Conservation (phyloP, 495 filamentous ascomycete species). For the Talaromyces nanjingensis region DNA sequence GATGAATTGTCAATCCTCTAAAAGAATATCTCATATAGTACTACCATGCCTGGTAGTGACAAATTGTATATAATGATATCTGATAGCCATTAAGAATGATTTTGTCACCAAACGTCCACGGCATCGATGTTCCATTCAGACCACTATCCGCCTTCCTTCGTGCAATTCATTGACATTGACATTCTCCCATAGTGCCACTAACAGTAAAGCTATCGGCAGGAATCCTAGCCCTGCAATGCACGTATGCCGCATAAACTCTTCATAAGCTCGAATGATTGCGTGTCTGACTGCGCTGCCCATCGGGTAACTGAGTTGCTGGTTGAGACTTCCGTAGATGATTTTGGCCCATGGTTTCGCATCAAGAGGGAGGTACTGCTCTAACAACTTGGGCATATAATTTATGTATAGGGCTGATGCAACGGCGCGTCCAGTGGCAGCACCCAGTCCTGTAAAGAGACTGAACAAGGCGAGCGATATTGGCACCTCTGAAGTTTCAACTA, state of each 20-base stretch:
- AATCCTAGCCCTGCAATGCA: conserved; percentile 42
- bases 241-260: conserved; percentile 47
- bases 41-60: background rate
- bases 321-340: conserved; percentile 46
- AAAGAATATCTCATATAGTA: background rate
- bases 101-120: background rate
- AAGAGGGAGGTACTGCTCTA: conserved; percentile 50
- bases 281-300: conserved; percentile 40
- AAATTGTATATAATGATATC: background rate
- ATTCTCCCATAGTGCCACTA: conserved; percentile 45
- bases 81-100: background rate
- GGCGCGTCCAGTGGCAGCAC: conserved; percentile 56
- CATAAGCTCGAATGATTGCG: conserved; percentile 52
- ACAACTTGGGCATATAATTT: conserved; percentile 44
- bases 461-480: conserved; percentile 59
- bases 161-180: conserved; percentile 38
- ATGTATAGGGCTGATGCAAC: conserved; percentile 64
- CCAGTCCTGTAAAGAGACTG: conserved; percentile 53
- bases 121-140: background rate
- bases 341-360: conserved; percentile 25
- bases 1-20: background rate
- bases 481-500: conserved; percentile 56
- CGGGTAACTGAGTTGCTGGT: conserved; percentile 45
- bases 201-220: conserved; percentile 39
- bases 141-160: background rate